Evolutionary conservation across 2,329 filamentous ascomycete genomes (phyloP), one percentile per base, ranked within the genome.

Genomic region (Hymenoscyphus occultus): DNA sequence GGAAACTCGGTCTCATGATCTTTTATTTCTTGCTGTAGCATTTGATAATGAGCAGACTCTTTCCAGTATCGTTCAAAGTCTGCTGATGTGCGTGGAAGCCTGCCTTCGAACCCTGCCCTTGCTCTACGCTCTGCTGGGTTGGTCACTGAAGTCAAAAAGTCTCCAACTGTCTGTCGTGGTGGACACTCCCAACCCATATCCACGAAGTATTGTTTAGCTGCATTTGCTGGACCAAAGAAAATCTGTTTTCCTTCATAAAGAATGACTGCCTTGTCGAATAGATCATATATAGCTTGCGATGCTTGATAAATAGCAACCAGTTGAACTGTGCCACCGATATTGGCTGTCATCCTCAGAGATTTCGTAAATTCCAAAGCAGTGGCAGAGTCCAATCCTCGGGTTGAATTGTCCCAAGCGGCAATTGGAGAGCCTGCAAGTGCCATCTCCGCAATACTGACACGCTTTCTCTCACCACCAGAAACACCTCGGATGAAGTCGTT

Each of bases 381-480:
- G 6, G 87, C 87, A 0, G 89, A 87, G 76, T 94, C 91, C 0
- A 94, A 81, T 12, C 91, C 91, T 64, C 85, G 82, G 0, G 90
- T 93, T 6, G 71, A 67, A 56, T 76, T 76, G 54, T 75, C 73
- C 73, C 73, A 75, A 19, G 69, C 60, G 10, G 70, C 70, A 59
- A 76, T 73, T 48, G 83, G 86, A 0, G 86, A 85, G 16, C 81
- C 77, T 1, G 80, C 80, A 10, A 84, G 83, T 0, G 85, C 84
- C 69, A 91, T 91, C 76, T 95, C 91, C 0, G 90, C 90, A 65
- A 95, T 92, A 56, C 87, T 90, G 7, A 95, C 91, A 74, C 92
- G 87, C 78, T 96, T 93, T 62, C 88, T 81, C 74, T 91, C 89
- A 28, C 89, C 89, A 28, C 89, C 89, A 1, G 85, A 88, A 0